These are phyloP conservation scores for Neospora caninum DNA, from an alignment of 169 alveolate genomes.

Conservation along the genomic window DNA sequence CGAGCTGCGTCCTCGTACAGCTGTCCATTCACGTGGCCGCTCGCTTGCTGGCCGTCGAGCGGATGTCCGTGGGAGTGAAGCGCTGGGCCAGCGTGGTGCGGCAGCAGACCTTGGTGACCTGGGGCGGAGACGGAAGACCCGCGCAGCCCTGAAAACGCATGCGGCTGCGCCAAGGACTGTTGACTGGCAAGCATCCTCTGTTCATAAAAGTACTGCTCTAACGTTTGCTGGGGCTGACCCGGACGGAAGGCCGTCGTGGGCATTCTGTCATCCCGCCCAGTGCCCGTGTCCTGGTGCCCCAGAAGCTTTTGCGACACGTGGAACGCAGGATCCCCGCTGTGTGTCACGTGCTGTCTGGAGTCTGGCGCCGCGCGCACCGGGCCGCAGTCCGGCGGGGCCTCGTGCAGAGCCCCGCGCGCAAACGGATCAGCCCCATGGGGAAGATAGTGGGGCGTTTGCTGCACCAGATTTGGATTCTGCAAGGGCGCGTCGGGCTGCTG, in stretches of 20 bases:
- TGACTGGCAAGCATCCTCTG: not conserved
- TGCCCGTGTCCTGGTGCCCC: not conserved
- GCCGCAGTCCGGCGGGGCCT: not conserved
- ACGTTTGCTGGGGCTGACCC: not conserved
- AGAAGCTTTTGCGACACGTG: too few species aligned
- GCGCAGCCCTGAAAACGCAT: not conserved
- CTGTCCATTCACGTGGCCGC: not conserved
- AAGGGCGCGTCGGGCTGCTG: not conserved
- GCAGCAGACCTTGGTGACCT: not conserved
- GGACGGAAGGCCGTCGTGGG: not conserved
- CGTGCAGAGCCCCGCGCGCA: not conserved
- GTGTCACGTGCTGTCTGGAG: not conserved
- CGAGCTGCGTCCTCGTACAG: conserved; percentile 14
- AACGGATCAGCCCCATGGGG: not conserved
- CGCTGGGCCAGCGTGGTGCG: not conserved
- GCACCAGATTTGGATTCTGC: not conserved
- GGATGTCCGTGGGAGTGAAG: not conserved
- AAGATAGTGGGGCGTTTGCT: not conserved
- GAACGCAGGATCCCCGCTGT: not conserved
- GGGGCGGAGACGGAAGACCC: not conserved
- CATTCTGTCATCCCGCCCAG: not conserved
- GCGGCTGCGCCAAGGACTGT: not conserved
- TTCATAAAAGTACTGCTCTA: not conserved
- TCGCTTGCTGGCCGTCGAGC: not conserved
- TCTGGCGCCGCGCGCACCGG: not conserved